A percentile compares a stretch with the other conserved stretches of the same genome.
phyloP scores from a whole-genome alignment of 257 asterid species.

The Anisodus tanguticus region DNA sequence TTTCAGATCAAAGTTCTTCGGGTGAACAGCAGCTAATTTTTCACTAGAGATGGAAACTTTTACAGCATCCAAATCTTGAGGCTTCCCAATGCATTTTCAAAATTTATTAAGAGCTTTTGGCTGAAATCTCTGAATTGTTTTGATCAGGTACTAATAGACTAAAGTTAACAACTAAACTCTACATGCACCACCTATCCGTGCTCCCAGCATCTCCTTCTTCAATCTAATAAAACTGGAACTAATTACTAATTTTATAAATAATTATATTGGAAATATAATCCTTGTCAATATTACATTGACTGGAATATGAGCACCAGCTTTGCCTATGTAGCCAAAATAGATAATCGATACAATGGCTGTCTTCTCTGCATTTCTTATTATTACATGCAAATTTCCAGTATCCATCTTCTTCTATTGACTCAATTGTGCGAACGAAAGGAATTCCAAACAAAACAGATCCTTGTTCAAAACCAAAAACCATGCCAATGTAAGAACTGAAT shows the following conservation, averaged over 20 bases:
- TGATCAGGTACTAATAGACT: background rate
- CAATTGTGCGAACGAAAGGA: background rate
- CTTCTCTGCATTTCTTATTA: background rate
- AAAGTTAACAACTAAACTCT: background rate
- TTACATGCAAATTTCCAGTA: background rate
- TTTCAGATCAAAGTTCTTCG: background rate
- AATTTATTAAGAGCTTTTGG: conserved; percentile 15
- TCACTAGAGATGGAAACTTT: conserved; percentile 1
- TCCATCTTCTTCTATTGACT: background rate
- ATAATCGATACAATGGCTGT: background rate
- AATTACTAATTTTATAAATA: background rate
- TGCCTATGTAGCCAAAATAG: background rate
- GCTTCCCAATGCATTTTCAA: conserved; percentile 17
- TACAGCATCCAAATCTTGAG: background rate
- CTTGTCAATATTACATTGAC: background rate
- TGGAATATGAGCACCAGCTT: conserved; percentile 6
- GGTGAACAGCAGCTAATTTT: background rate
- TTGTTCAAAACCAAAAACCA: conserved; percentile 12
- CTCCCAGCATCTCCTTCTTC: background rate
- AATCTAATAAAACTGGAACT: background rate
- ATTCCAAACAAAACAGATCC: background rate
- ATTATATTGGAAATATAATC: background rate
- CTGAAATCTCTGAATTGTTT: background rate
- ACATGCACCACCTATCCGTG: conserved; percentile 9
- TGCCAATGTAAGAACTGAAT: background rate